phyloP scores from a whole-genome alignment of 1,139 yeast species.

The Kluyveromyces sp. region DNA sequence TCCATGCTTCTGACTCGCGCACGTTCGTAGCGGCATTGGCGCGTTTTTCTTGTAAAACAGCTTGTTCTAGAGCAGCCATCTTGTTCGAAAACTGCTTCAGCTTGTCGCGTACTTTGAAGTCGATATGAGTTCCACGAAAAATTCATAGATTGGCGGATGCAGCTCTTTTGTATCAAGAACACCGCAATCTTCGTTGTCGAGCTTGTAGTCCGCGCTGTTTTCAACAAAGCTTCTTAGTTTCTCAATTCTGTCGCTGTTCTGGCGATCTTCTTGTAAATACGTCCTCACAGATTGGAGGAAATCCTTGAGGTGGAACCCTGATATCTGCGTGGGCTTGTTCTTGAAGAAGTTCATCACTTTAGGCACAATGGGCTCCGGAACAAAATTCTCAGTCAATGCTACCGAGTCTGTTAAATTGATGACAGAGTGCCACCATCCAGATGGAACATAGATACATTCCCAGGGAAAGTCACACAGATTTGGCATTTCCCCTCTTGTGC shows the following conservation, averaged over 20 bases:
- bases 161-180: conserved; percentile 25
- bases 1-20: conserved; percentile 29
- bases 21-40: conserved; percentile 17
- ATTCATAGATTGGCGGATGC: conserved; percentile 50
- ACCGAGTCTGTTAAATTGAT: conserved; percentile 73
- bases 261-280: not conserved
- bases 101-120: conserved; percentile 24
- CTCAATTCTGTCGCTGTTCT: conserved; percentile 10
- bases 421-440: conserved; percentile 96
- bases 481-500: conserved; percentile 39
- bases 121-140: conserved; percentile 42
- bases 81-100: conserved; percentile 33
- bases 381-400: conserved; percentile 83
- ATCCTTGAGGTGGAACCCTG: conserved; percentile 63
- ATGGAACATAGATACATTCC: conserved; percentile 86
- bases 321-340: conserved; percentile 58
- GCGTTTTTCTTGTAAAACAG: conserved; percentile 24
- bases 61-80: conserved; percentile 29
- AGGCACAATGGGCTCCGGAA: conserved; percentile 53
- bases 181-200: conserved; percentile 37
- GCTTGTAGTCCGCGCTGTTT: conserved; percentile 15
- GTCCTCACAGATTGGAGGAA: conserved; percentile 36
- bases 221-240: conserved; percentile 22
- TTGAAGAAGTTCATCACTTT: conserved; percentile 61
- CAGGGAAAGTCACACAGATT: conserved; percentile 70